Evolutionary conservation across 164 flowering plant genomes (phyloP).

Genomic region (Vitis rotundifolia): DNA sequence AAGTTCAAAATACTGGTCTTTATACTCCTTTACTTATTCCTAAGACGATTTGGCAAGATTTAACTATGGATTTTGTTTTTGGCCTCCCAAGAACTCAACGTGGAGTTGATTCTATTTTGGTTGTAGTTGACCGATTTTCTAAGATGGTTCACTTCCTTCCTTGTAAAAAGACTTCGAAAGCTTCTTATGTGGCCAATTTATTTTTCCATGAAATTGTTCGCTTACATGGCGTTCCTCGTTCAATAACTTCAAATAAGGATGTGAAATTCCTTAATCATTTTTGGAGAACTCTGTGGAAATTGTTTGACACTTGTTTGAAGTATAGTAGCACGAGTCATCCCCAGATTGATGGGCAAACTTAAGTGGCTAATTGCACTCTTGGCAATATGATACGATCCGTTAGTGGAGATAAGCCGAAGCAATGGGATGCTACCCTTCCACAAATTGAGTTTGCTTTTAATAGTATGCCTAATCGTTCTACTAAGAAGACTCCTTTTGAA

Average conservation of each 20-base stretch:
- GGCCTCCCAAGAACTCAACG: not conserved
- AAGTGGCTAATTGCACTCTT: not conserved
- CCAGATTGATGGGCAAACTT: not conserved
- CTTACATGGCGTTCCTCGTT: no score
- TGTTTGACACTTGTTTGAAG: not conserved
- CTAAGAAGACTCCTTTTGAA: not conserved
- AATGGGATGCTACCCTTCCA: not conserved
- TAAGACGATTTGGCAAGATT: not conserved
- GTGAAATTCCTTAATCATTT: no score
- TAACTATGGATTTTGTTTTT: constrained; percentile 1
- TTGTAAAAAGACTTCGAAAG: not conserved
- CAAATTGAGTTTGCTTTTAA: constrained; percentile 2
- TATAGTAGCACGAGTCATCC: not conserved
- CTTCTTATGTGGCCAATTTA: not conserved
- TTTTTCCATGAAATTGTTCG: no score
- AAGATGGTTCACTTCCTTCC: constrained; percentile 4
- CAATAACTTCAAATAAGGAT: no score
- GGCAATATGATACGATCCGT: constrained; percentile 1
- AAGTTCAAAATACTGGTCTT: not conserved
- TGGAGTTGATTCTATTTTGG: constrained; percentile 3
- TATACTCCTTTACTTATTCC: not conserved
- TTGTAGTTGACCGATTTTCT: constrained; percentile 1
- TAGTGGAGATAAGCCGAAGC: constrained; percentile 6
- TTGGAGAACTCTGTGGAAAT: not conserved
- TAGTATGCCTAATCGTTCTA: not conserved